Evolutionary conservation across 306 rosid genomes (phyloP).

Genomic region (Glycine soja): DNA sequence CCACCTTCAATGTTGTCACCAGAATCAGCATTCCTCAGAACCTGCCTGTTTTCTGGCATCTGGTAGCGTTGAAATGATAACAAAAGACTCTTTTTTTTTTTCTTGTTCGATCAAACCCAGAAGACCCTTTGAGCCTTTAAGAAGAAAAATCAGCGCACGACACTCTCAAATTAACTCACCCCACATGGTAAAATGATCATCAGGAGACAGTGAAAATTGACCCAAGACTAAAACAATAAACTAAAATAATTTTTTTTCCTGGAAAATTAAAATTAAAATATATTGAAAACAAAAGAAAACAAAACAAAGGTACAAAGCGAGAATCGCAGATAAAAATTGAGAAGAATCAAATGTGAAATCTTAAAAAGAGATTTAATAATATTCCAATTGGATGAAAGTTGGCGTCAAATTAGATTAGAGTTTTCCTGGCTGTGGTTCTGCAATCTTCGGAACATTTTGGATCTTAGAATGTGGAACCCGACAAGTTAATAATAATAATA

Average conservation of each 20-base stretch:
- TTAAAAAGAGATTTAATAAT: slow-evolving; percentile 38
- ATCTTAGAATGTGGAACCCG: slow-evolving; percentile 70
- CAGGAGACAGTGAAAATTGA: slow-evolving; percentile 38
- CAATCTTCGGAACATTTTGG: slow-evolving; percentile 58
- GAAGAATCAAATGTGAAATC: slow-evolving; percentile 59
- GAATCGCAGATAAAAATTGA: slow-evolving; percentile 47
- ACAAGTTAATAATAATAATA: slow-evolving; percentile 47
- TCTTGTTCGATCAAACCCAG: slow-evolving; percentile 63
- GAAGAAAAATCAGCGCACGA: slow-evolving; percentile 44
- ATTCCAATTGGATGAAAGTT: slow-evolving; percentile 48
- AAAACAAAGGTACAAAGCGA: slow-evolving; percentile 28
- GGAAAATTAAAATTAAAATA: no score
- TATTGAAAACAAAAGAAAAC: neutral
- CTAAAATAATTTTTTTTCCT: neutral
- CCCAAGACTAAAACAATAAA: slow-evolving; percentile 38
- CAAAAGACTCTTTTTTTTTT: slow-evolving; percentile 27
- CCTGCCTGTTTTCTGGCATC: slow-evolving; percentile 92
- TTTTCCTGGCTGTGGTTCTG: slow-evolving; percentile 30
- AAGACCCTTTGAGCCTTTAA: slow-evolving; percentile 47
- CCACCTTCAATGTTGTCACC: slow-evolving; percentile 79
- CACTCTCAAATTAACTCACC: slow-evolving; percentile 52
- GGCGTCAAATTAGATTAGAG: slow-evolving; percentile 40
- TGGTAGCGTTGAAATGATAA: slow-evolving; percentile 54
- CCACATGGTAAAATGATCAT: slow-evolving; percentile 45
- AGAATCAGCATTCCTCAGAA: slow-evolving; percentile 70